Evolutionary conservation across 2,329 filamentous ascomycete species (phyloP), one percentile per base, ranked within the genome.

Genomic region (Epichloe aotearoae): DNA sequence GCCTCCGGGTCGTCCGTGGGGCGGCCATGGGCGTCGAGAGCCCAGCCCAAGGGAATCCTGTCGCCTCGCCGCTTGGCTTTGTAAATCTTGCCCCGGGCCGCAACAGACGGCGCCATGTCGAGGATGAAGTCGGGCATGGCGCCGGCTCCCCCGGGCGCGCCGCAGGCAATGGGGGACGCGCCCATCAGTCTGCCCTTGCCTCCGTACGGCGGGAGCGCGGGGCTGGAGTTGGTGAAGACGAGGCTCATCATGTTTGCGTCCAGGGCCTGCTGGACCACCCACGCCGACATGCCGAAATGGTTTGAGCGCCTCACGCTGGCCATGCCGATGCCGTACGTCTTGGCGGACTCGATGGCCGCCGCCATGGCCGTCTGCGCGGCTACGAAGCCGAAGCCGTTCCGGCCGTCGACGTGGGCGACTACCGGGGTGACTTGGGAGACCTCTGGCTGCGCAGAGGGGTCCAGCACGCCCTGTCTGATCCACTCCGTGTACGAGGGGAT

Each of bases 271-370:
- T 87, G 83, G 11, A 89, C 85, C 0, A 89, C 62, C 84, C 86
- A 91, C 0, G 87, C 86, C 3, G 77, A 77, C 86, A 93, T 93
- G 50, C 87, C 87, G 59, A 86, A 90, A 64, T 91, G 86, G 59
- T 91, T 91, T 40, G 82, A 86, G 65, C 84, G 83, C 64, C 82
- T 85, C 60, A 91, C 73, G 52, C 77, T 80, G 0, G 84, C 83
- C 76, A 93, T 82, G 26, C 86, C 87, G 55, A 91, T 86, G 12
- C 86, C 86, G 58, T 74, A 80, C 2, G 67, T 63, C 23, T 70
- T 66, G 0, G 86, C 86, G 66, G 84, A 82, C 10, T 77, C 72
- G 44, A 89, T 79, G 0, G 86, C 86, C 0, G 74, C 73, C 1
- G 65, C 63, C 81, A 91, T 90, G 26, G 76, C 86, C 50, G 67